Evolutionary conservation across 176 grass and related monocot species (phyloP), one percentile per base, ranked within the genome.

Genomic region (Cenchrus americanus): DNA sequence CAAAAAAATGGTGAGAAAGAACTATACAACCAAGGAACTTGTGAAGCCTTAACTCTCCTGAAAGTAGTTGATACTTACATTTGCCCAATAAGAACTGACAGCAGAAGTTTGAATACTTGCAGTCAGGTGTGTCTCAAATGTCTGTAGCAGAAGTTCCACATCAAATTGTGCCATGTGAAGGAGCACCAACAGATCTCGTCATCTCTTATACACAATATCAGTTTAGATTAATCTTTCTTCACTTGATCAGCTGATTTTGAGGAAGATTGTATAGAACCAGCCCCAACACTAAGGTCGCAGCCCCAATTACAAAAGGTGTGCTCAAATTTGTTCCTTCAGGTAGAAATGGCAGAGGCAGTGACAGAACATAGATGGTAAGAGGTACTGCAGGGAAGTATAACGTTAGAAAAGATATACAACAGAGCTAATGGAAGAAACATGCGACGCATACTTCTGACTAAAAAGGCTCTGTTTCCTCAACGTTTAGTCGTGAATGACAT

Each of bases 261-360:
- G 95, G 92, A 75, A 97, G 73, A 62, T 94, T 94, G 84, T 97
- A 97, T 15, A 92, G 58, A 59, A 90, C 73, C 82, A 97, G 84
- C 71, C 95, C 95, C 17, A 94, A 57, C 43, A 94, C 90, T 47
- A 98, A 87, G 76, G 89, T 83, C 32, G 80, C 84, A 76, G 77
- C 85, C 77, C 90, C 95, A n/a, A 78, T 68, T 44, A 90, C 40
- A 78, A 98, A 95, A 17, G 80, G 86, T 55, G 82, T 82, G 83
- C 55, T 94, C 82, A 98, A 82, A 71, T 63, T 87, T 74, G 92
- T 83, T 21, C 84, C 87, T 84, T 86, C 79, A 14, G 84, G 88
- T 53, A 91, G 80, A 80, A 93, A 95, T 74, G 95, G 91, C 32
- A 98, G 81, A 48, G 92, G 92, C 71, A 95, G 87, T 0, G 95